Evolutionary conservation across 768 basidiomycete genomes (phyloP).

Genomic region (Thelephora aurantiotincta): DNA sequence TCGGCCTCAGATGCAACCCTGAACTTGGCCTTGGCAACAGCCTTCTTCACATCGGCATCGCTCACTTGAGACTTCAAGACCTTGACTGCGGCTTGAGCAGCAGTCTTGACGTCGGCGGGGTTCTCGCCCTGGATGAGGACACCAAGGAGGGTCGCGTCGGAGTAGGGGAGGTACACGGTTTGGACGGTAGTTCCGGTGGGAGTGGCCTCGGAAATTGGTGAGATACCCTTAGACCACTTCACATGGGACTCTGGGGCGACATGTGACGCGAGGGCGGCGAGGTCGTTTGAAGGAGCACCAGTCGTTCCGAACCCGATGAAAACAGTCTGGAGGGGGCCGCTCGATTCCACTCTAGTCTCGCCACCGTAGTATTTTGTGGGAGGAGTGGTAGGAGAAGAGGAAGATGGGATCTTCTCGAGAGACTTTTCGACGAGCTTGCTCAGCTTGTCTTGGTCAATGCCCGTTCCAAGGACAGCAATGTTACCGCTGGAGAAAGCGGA

Average conservation of each 20-base stretch:
- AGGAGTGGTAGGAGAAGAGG: conserved; percentile 23
- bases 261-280: conserved; percentile 68
- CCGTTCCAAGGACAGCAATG: conserved; percentile 77
- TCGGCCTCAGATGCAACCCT: conserved; percentile 59
- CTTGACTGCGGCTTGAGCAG: conserved; percentile 52
- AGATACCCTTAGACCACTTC: conserved; percentile 75
- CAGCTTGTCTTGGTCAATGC: conserved; percentile 63
- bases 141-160: conserved; percentile 83
- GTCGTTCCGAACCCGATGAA: conserved; percentile 84
- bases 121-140: conserved; percentile 63
- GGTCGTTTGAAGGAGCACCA: conserved; percentile 47
- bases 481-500: conserved; percentile 66
- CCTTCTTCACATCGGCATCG: conserved; percentile 49
- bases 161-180: conserved; percentile 75
- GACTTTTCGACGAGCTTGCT: conserved; percentile 57
- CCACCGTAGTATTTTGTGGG: conserved; percentile 65
- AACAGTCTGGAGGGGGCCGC: conserved; percentile 52
- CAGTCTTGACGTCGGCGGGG: conserved; percentile 46
- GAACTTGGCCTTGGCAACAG: conserved; percentile 84
- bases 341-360: conserved; percentile 57
- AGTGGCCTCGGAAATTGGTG: conserved; percentile 48
- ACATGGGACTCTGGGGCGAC: conserved; percentile 68
- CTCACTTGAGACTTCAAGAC: conserved; percentile 30
- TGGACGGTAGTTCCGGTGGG: conserved; percentile 52
- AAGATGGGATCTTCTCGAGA: conserved; percentile 26